Conservation (phyloP, 2,329 filamentous ascomycete genomes). For the Botryotinia globosa region DNA sequence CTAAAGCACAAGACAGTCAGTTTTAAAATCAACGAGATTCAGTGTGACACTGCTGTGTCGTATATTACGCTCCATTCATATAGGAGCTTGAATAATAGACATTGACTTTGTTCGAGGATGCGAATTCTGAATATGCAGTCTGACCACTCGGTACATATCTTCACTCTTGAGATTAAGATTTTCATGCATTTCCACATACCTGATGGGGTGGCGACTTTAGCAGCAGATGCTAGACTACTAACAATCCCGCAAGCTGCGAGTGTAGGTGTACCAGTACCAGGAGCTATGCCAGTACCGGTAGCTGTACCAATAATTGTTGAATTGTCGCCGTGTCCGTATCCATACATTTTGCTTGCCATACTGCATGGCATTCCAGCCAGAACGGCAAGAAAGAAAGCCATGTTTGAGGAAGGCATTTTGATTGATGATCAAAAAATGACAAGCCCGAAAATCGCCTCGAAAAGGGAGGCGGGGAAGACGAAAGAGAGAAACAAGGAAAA, state of each 20-base stretch:
- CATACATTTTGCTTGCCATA: background rate
- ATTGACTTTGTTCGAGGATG: background rate
- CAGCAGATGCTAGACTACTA: conserved; percentile 31
- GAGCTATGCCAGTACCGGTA: conserved; percentile 5
- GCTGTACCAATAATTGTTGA: conserved; percentile 2
- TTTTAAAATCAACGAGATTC: background rate
- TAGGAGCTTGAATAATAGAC: too few relatives aligned
- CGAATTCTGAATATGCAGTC: background rate
- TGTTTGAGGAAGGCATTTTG: conserved; percentile 11
- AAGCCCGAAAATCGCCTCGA: background rate
- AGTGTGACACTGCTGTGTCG: background rate
- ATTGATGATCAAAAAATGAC: background rate
- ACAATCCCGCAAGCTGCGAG: conserved; percentile 32
- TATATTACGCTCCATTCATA: background rate
- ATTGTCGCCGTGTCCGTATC: background rate
- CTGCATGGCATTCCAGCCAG: background rate
- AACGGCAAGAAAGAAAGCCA: background rate
- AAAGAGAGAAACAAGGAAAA: background rate
- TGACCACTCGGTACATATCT: background rate
- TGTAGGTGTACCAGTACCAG: conserved; percentile 17
- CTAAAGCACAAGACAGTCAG: conserved; percentile 23
- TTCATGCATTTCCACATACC: conserved; percentile 22
- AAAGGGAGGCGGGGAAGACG: background rate
- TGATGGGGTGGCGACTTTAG: conserved; percentile 26
- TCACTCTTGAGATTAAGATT: background rate